Conservation (phyloP, 768 basidiomycete species). For the Lepiota brunneoincarnata region DNA sequence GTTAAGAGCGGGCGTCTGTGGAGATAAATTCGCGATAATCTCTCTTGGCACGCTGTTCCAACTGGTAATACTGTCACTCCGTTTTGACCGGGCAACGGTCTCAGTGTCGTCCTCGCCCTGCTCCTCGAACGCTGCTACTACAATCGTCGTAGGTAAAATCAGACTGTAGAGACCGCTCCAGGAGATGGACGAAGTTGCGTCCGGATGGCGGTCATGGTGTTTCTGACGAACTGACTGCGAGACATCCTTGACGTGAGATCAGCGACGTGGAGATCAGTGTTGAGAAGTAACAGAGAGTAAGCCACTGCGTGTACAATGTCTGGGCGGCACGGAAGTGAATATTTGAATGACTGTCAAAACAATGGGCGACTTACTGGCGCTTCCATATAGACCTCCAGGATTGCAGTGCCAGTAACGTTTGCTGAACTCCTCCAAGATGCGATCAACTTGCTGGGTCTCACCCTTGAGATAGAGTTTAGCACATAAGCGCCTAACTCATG, state of each 20-base stretch:
- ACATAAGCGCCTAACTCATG: slow-evolving; percentile 66
- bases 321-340: slow-evolving; percentile 23
- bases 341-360: slow-evolving; percentile 4
- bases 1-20: slow-evolving; percentile 26
- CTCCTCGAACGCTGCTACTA: slow-evolving; percentile 53
- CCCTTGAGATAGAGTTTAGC: slow-evolving; percentile 91
- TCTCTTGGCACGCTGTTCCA: slow-evolving; percentile 80
- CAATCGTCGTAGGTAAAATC: slow-evolving; percentile 69
- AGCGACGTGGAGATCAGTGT: slow-evolving; percentile 97
- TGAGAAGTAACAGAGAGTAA: slow-evolving; percentile 89
- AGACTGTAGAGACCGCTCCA: slow-evolving; percentile 48
- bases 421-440: slow-evolving; percentile 92
- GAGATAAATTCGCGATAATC: slow-evolving; percentile 39
- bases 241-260: slow-evolving; percentile 91
- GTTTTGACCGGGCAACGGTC: slow-evolving; percentile 55
- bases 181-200: slow-evolving; percentile 64
- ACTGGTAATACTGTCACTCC: slow-evolving; percentile 82
- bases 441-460: slow-evolving; percentile 97
- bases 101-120: slow-evolving; percentile 59
- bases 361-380: slow-evolving; percentile 59
- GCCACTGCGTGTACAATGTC: slow-evolving; percentile 94
- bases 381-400: slow-evolving; percentile 75
- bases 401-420: slow-evolving; percentile 92
- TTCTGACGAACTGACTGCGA: slow-evolving; percentile 84
- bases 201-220: slow-evolving; percentile 86